Base-by-base conservation (phyloP, 495 filamentous ascomycete species). In the Xanthoparmelia taractica region DNA sequence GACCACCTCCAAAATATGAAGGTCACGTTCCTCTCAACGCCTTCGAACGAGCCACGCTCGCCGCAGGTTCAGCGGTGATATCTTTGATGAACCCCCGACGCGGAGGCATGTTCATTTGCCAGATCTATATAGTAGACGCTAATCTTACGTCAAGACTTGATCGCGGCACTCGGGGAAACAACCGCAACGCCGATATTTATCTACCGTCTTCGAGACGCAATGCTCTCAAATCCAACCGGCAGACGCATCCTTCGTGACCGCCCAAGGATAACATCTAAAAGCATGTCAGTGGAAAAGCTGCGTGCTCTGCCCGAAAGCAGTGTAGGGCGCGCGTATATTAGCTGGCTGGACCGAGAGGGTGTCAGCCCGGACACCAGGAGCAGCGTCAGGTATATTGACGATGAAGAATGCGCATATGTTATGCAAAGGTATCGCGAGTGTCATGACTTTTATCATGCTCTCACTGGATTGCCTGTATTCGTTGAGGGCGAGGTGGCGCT, bases 381-480 rank as follows among this genome's bases (percentile, higher is more conserved):
- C 41, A 67, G 71, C 23, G 94, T 98, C 31, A 81, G 87, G 50
- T 97, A 96, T 74, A 91, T 98, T 60, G 93, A 97, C 72, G 87
- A 96, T 71, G 85, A 85, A 59, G 94, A 97, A 72, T 96, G 90
- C 72, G 94, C 94, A 25, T 98, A 97, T 74, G 94, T 97, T 6
- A 96, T 98, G 90, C 94, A 97, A 81, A 85, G 94, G 36, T 98
- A 98, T 75, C 85, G 94, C 56, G 95, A 98, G 75, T 94, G 89
- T 69, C 94, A 98, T 74, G 94, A 98, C 72, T 97, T 98, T 80
- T 97, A 96, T 78, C 94, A 98, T 75, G 94, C 95, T 0, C 77
- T 98, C 40, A 96, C 92, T 17, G 94, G 94, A 0, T 77, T 98
- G 38, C 94, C 95, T 0, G 83, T 91, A n/a, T 86, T 97, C 56